phyloP scores from a whole-genome alignment of 352 stramenopile species.

The Phytophthora niederhauseri region DNA sequence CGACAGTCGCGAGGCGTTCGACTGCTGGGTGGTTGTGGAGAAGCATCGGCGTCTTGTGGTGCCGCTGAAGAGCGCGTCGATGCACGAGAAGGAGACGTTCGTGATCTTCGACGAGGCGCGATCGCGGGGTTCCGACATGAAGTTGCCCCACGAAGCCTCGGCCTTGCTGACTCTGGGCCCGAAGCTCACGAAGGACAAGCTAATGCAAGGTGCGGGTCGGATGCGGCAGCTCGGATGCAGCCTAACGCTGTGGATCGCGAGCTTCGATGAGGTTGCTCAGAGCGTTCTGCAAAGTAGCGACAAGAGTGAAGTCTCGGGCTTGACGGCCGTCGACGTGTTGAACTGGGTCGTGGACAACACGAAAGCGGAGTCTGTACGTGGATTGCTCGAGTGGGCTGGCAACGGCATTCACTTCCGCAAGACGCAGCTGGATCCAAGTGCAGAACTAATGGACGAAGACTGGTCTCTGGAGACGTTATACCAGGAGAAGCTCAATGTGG shows the following conservation, averaged over 20 bases:
- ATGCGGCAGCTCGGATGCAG: conserved; percentile 78
- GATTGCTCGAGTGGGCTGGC: conserved; percentile 71
- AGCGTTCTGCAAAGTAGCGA: conserved; percentile 31
- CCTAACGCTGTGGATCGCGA: conserved; percentile 77
- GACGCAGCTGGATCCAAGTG: conserved; percentile 7
- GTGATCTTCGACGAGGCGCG: conserved; percentile 92
- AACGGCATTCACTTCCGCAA: conserved; percentile 51
- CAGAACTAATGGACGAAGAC: conserved; percentile 41
- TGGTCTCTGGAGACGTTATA: conserved; percentile 44
- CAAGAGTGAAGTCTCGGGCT: background rate
- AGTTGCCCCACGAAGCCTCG: conserved; percentile 65
- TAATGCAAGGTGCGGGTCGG: conserved; percentile 92
- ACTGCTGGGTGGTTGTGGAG: conserved; percentile 85
- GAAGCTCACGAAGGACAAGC: conserved; percentile 91
- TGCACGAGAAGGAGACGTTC: conserved; percentile 87
- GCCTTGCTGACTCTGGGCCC: conserved; percentile 87
- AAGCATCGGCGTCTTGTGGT: conserved; percentile 45
- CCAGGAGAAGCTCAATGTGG: background rate
- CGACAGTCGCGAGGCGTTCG: conserved; percentile 51
- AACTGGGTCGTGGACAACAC: conserved; percentile 89
- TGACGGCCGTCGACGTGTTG: conserved; percentile 48
- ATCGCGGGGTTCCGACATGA: conserved; percentile 90
- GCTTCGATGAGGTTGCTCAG: conserved; percentile 69
- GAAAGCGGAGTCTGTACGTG: conserved; percentile 49
- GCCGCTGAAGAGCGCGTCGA: conserved; percentile 62